Evolutionary conservation across 345 rosid species (phyloP), one percentile per base, ranked within the genome.

Genomic region (Zanthoxylum bungeanum): DNA sequence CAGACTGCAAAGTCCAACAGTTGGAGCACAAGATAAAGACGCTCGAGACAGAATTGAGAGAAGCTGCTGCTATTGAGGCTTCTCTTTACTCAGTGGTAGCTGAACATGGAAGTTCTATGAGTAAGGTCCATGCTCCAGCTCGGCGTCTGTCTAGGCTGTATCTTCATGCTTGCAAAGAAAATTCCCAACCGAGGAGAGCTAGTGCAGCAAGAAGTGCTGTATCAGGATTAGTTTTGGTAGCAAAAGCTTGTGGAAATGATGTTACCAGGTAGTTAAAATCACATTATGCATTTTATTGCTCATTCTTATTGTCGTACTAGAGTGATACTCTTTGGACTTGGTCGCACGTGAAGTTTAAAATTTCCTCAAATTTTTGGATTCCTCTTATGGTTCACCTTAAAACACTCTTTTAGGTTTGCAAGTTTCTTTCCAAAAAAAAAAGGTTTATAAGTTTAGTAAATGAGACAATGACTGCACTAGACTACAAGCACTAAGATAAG

Each of bases 231-330:
- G 85, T 87, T 74, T 80, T 90, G 79, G 92, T 86, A 3, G 91
- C 97, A 70, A 94, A 94, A 84, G 94, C 97, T 61, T 94, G 98
- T 73, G 97, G 98, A 64, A 90, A 91, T 71, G 98, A 94, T 74
- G 97, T 91, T 71, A 91, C 98, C 4, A 93, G 98, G 98, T 93
- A 86, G 49, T 59, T 9, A 9, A 31, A 30, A 17, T 73, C 33
- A 53, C 40, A 52, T 46, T 66, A 9, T 24, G 28, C 27, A 22
- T 49, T 61, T 71, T 28, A 61, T 64, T 36, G 33, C n/a, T 24
- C 12, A 10, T 31, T 25, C 9, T n/a, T n/a, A 11, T 4, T 27
- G 25, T n/a, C n/a, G n/a, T n/a, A 28, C 17, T 27, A 17, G 30
- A 27, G 27, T 60, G 49, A 64, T 37, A 9, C 58, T 50, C 47